Evolutionary conservation across 2,329 filamentous ascomycete genomes (phyloP), one percentile per base, ranked within the genome.

Genomic region (Nemania sp.): DNA sequence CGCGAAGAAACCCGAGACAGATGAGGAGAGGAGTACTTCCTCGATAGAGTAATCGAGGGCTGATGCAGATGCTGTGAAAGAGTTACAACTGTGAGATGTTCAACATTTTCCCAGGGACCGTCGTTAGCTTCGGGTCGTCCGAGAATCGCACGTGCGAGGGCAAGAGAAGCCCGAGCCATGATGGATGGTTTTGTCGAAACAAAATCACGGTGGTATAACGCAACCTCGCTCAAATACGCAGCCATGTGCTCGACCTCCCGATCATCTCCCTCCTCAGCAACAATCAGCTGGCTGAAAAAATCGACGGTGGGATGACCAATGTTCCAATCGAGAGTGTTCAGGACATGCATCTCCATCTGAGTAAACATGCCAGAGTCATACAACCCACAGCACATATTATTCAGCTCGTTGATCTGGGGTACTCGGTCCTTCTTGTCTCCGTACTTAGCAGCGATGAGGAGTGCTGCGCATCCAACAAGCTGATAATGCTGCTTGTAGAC

Each of bases 291-390:
- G 48, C 96, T 84, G 79, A 97, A 99, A 75, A 90, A 91, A 77
- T 98, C 94, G 67, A 97, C 91, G 29, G 95, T 98, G 1, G 95
- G 93, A 78, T 98, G 94, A 57, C 95, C 95, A 68, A 99, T 90
- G 68, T 89, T 87, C 95, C 95, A 99, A 75, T 96, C 92, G 61
- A 99, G 85, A 1, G 95, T 99, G 79, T 97, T 96, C 69, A 99
- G 85, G 39, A 99, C 94, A 76, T 99, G 95, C 93, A 96, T 98
- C 80, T 99, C 95, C 95, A 99, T 99, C 78, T 99, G 95, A 11
- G 93, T 94, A 80, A 99, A 99, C 95, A 99, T 99, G 79, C 97
- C 94, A 51, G 97, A 92, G 72, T 99, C 95, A 79, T 99, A 99
- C 40, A 98, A 85, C 39, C 91, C 93, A 79, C 95, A 98, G 84